phyloP scores from a whole-genome alignment of 2,329 filamentous ascomycete species.

The Colletotrichum theobromicola region DNA sequence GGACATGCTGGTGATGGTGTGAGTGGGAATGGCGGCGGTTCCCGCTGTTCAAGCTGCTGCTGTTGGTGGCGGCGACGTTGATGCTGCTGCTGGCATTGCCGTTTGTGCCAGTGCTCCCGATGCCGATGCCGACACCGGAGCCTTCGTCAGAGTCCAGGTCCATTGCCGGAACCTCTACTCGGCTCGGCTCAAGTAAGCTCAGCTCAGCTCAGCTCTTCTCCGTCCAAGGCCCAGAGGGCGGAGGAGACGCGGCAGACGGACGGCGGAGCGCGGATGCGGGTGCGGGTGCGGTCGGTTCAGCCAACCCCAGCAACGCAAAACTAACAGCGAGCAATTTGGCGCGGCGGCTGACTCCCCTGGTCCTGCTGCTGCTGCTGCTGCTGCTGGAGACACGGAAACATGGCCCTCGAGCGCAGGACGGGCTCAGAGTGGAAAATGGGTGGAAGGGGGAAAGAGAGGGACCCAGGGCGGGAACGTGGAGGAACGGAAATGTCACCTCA shows the following conservation, averaged over 20 bases:
- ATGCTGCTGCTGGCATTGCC: background rate
- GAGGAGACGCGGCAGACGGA: background rate
- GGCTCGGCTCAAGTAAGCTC: background rate
- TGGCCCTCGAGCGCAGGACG: background rate
- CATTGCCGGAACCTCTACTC: background rate
- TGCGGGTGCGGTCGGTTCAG: background rate
- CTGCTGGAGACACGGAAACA: conserved; percentile 19
- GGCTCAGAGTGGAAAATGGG: background rate
- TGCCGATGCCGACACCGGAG: conserved; percentile 16
- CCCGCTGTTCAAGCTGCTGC: background rate
- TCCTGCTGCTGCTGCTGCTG: conserved; percentile 3
- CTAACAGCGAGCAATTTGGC: background rate
- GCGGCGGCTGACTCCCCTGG: conserved; percentile 9
- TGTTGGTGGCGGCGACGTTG: background rate
- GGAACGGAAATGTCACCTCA: conserved; percentile 19
- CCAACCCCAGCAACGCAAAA: background rate
- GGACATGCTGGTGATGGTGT: background rate
- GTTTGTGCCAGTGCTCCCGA: background rate
- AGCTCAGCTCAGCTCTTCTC: background rate
- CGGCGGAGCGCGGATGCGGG: background rate
- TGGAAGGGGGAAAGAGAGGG: conserved; percentile 1
- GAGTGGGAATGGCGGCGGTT: conserved; percentile 13
- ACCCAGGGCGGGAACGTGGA: conserved; percentile 1
- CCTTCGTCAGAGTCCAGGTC: conserved; percentile 9
- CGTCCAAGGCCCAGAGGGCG: background rate